A percentile compares a stretch with the other conserved stretches of the same genome.
These are phyloP conservation scores for Fusarium xylarioides DNA, from an alignment of 2,329 filamentous ascomycete species.

Conservation along the genomic window DNA sequence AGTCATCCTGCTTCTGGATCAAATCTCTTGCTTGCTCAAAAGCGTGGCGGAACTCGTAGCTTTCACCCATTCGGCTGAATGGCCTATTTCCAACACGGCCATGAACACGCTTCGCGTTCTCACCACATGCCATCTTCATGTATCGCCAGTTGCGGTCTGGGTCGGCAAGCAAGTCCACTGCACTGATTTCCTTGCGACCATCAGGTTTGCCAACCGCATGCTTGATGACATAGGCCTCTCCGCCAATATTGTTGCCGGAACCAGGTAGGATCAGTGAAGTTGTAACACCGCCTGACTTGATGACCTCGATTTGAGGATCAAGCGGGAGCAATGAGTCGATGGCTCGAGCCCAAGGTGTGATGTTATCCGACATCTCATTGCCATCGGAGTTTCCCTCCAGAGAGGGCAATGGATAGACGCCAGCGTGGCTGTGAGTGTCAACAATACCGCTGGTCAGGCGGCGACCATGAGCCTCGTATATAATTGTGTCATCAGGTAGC, in stretches of 20 bases:
- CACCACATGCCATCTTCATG: conserved; percentile 81
- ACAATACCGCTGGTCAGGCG: conserved; percentile 73
- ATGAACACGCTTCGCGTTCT: conserved; percentile 73
- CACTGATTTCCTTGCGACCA: conserved; percentile 70
- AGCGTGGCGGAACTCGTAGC: conserved; percentile 73
- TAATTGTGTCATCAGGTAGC: conserved; percentile 57
- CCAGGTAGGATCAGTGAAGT: conserved; percentile 73
- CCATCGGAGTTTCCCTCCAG: conserved; percentile 65
- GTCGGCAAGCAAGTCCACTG: conserved; percentile 70
- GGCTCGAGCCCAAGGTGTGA: conserved; percentile 73
- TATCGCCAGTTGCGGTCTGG: conserved; percentile 73
- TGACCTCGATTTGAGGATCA: conserved; percentile 72
- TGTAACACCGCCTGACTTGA: conserved; percentile 78
- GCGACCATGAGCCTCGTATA: conserved; percentile 68
- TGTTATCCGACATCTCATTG: conserved; percentile 71
- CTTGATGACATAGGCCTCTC: conserved; percentile 75
- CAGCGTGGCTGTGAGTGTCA: conserved; percentile 76
- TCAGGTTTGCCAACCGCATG: conserved; percentile 69
- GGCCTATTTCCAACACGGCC: conserved; percentile 63
- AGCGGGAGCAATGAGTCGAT: conserved; percentile 71
- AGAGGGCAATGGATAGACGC: conserved; percentile 65
- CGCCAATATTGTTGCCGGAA: conserved; percentile 77
- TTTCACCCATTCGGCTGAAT: conserved; percentile 71
- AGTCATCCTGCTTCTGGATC: conserved; percentile 71
- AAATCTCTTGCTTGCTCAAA: conserved; percentile 69